Evolutionary conservation across 768 basidiomycete species (phyloP).

Genomic region (Naganishia vaughanmartiniae): DNA sequence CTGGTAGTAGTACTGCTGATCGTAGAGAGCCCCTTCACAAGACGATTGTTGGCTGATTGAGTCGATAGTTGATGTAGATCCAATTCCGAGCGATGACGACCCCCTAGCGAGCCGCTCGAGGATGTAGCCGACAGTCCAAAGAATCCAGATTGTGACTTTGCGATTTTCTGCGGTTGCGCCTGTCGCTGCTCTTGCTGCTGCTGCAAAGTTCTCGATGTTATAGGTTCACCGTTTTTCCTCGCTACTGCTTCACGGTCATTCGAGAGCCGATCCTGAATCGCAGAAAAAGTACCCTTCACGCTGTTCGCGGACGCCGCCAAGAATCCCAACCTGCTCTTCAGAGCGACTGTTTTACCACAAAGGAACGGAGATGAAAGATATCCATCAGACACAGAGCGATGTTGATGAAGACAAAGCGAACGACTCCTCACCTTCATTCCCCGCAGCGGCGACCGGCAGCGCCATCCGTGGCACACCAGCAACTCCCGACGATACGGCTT

Average conservation of each 20-base stretch:
- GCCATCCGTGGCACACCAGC: not conserved
- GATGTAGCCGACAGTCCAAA: not conserved
- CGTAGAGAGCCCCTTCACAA: not conserved
- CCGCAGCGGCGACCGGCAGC: not conserved
- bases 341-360: not conserved
- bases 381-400: not conserved
- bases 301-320: constrained; percentile 12
- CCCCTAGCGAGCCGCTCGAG: not conserved
- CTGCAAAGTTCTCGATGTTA: not conserved
- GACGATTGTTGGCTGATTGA: not conserved
- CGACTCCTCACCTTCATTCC: not conserved
- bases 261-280: not conserved
- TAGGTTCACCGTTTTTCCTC: not conserved
- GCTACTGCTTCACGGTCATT: not conserved
- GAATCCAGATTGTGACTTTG: constrained; percentile 2
- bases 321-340: constrained; percentile 11
- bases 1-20: not conserved
- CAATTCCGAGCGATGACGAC: not conserved
- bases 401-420: not conserved
- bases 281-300: constrained; percentile 13
- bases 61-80: not conserved
- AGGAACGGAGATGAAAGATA: no score
- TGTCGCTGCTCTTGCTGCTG: not conserved
- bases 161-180: not conserved
- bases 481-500: not conserved